Conservation (phyloP, 2,329 filamentous ascomycete species). For the Fusarium neocosmosporiellum region DNA sequence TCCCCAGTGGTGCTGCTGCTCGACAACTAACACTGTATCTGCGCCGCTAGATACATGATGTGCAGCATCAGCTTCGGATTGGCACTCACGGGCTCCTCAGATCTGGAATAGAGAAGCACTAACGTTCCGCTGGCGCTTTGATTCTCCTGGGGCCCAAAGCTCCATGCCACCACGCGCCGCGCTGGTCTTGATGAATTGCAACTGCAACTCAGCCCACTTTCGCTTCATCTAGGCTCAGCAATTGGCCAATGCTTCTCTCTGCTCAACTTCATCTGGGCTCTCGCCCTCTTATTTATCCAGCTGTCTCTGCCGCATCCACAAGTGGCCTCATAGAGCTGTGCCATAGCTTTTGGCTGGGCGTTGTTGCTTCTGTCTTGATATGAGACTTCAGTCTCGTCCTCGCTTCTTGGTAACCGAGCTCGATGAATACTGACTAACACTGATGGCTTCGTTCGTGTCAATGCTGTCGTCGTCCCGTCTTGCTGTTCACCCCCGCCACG, state of each 20-base stretch:
- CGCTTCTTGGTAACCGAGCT: neutral
- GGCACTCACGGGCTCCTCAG: constrained; percentile 9
- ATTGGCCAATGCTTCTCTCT: constrained; percentile 37
- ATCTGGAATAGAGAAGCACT: constrained; percentile 28
- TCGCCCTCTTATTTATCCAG: constrained; percentile 14
- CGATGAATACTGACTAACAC: neutral
- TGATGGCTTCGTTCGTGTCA: neutral
- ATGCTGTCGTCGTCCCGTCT: neutral
- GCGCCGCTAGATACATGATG: constrained; percentile 24
- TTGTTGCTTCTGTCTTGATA: constrained; percentile 5
- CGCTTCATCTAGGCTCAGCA: constrained; percentile 28
- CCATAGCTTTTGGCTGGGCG: constrained; percentile 2
- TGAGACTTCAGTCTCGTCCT: neutral
- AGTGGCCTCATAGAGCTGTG: constrained; percentile 13
- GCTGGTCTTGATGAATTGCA: constrained; percentile 28
- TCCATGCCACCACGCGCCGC: constrained; percentile 32
- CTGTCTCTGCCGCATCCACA: constrained; percentile 15
- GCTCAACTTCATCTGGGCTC: constrained; percentile 25
- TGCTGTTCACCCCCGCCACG: constrained; percentile 2
- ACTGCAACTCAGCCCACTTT: constrained; percentile 37
- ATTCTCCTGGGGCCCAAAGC: constrained; percentile 26
- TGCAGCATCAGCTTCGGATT: constrained; percentile 15
- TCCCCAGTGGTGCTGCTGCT: neutral
- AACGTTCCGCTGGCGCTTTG: constrained; percentile 34
- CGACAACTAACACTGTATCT: constrained; percentile 10